phyloP scores from a whole-genome alignment of 441 rosid genomes.

The Aquilaria agallochum region DNA sequence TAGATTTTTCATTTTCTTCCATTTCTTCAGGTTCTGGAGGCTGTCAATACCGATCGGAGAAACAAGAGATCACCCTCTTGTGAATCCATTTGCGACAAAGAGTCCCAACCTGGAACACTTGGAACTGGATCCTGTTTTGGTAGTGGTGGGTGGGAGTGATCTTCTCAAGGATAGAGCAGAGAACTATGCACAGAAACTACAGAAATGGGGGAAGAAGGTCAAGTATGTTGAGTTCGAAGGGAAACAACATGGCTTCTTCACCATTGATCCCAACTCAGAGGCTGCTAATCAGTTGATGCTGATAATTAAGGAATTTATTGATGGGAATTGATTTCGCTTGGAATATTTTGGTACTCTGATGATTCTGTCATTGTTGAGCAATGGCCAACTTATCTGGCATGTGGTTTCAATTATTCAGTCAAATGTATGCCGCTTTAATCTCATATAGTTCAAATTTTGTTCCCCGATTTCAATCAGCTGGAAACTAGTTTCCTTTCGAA shows the following conservation, averaged over 20 bases:
- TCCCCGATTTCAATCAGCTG: too few relatives aligned
- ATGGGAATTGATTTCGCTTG: slow-evolving; percentile 12
- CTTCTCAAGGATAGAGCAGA: slow-evolving; percentile 41
- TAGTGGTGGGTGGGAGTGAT: slow-evolving; percentile 47
- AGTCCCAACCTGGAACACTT: slow-evolving; percentile 28
- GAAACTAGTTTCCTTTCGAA: too few relatives aligned
- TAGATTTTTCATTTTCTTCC: neutral
- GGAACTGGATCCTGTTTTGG: slow-evolving; percentile 41
- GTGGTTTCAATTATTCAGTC: too few relatives aligned
- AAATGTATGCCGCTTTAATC: too few relatives aligned
- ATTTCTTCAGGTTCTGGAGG: slow-evolving; percentile 42
- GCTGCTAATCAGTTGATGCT: slow-evolving; percentile 34
- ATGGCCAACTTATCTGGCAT: too few relatives aligned
- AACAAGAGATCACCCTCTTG: slow-evolving; percentile 43
- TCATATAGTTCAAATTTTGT: too few relatives aligned
- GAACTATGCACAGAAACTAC: slow-evolving; percentile 38
- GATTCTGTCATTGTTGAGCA: too few relatives aligned
- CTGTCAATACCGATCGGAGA: slow-evolving; percentile 43
- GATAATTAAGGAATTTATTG: slow-evolving; percentile 32
- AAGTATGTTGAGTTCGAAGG: slow-evolving; percentile 46
- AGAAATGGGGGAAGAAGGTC: slow-evolving; percentile 36
- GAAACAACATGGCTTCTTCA: slow-evolving; percentile 52
- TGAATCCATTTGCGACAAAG: slow-evolving; percentile 55
- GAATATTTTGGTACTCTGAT: too few relatives aligned
- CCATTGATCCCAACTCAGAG: slow-evolving; percentile 38